Base-by-base conservation (phyloP, 805 yeast genomes). In the Candida nitratophila region DNA sequence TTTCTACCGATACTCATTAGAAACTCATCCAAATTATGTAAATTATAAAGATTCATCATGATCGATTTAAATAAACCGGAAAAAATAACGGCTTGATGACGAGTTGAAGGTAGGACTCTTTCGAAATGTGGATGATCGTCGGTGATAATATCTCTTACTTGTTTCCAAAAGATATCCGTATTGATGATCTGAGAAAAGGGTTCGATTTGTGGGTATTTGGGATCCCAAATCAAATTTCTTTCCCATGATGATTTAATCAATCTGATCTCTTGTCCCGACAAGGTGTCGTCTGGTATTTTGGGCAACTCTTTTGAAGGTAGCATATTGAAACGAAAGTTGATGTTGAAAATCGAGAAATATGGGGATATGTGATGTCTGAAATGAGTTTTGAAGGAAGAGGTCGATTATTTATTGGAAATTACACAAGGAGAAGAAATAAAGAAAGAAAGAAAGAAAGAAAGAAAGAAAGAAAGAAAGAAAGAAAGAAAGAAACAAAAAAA, bases 11-110 rank as follows among this genome's bases (percentile, higher is more conserved):
- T 61, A 38, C 73, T 70, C 33, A 63, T 62, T 39, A 84, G 60
- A 50, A 77, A 79, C 21, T 68, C 77, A 50, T 80, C 79, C 41
- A 83, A 58, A 2, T 57, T 57, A 16, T 66, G 52, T 42, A 83
- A 64, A 47, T 76, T 66, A 45, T 81, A 86, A 40, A 84, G 65
- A 54, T 76, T 78, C 27, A 69, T 59, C 39, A 84, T 71, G 3
- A 86, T 81, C 43, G 76, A 70, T 20, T 82, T 71, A 54, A 84
- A 56, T 15, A 83, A 81, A 2, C 86, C 85, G 1, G 87, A 83
- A 63, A 84, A 79, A 7, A 85, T 71, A 11, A 75, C 76, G 1
- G 87, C 83, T 59, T 84, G 90, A 52, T 82, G 85, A 47, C 74
- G 71, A 48, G 83, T 73, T 2, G 83, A 73, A 0, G 91, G 89